These are phyloP conservation scores for Eutypa lata DNA, from an alignment of 2,329 filamentous ascomycete species.

Conservation along the genomic window DNA sequence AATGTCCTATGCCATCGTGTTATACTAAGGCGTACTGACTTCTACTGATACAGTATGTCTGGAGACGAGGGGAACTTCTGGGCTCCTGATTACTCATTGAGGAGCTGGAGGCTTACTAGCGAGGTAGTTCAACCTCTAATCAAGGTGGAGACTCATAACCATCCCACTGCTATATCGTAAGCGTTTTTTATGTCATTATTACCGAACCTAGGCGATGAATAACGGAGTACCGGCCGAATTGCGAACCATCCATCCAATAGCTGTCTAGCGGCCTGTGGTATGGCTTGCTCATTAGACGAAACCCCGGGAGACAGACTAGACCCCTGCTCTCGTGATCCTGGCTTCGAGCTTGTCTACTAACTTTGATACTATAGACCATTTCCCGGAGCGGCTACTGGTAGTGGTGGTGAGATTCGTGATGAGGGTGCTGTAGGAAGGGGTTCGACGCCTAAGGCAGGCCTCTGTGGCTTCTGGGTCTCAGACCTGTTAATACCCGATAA, in stretches of 20 bases:
- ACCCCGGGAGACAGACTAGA: too few species aligned
- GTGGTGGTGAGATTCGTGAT: slow-evolving; percentile 90
- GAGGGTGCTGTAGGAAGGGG: slow-evolving; percentile 89
- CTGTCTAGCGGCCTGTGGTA: too few species aligned
- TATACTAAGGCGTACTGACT: background rate
- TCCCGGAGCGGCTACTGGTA: slow-evolving; percentile 89
- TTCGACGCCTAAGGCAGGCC: slow-evolving; percentile 87
- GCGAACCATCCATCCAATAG: too few species aligned
- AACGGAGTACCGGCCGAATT: too few species aligned
- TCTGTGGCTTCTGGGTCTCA: slow-evolving; percentile 92
- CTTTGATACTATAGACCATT: slow-evolving; percentile 17
- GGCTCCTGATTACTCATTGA: slow-evolving; percentile 82
- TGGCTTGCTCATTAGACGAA: too few species aligned
- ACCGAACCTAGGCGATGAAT: too few species aligned
- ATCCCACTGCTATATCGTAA: slow-evolving; percentile 84
- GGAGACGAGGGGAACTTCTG: slow-evolving; percentile 73
- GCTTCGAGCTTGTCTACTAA: background rate
- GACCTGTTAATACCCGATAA: slow-evolving; percentile 86
- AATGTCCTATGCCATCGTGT: background rate
- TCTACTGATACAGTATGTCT: slow-evolving; percentile 41
- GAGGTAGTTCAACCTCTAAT: slow-evolving; percentile 84
- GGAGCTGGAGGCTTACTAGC: slow-evolving; percentile 82
- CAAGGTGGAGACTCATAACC: slow-evolving; percentile 98
- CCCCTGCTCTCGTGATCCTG: background rate
- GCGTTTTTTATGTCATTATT: background rate